A percentile compares a stretch with the other conserved stretches of the same genome.
Evolutionary conservation across 225 moss, liverwort and hornwort genomes (phyloP).

Genomic region (Antitrichia curtipendula): DNA sequence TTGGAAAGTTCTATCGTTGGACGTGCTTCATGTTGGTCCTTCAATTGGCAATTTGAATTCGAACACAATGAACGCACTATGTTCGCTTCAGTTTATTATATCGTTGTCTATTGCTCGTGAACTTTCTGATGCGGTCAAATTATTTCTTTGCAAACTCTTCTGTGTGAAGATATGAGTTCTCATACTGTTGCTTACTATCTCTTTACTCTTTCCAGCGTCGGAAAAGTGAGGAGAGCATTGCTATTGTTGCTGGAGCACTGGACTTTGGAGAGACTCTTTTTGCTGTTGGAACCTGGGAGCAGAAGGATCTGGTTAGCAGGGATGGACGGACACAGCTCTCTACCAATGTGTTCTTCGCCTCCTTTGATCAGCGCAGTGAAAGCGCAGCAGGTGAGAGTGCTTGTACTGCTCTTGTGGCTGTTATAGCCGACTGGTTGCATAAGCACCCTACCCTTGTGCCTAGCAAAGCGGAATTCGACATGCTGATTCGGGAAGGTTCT

Average conservation of each 20-base stretch:
- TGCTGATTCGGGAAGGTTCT: conserved; percentile 93
- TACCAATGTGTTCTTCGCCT: conserved; percentile 81
- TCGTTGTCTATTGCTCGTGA: neutral
- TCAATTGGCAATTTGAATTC: neutral
- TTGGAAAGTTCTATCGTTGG: neutral
- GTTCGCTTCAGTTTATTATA: neutral
- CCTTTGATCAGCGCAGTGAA: conserved; percentile 98
- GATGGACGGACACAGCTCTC: conserved; percentile 69
- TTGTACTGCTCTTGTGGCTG: conserved; percentile 89
- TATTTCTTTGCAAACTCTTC: neutral
- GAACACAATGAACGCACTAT: neutral
- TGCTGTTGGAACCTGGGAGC: conserved; percentile 87
- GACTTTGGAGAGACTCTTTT: conserved; percentile 89
- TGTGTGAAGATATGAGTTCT: neutral
- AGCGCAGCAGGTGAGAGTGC: conserved; percentile 98
- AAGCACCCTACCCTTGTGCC: conserved; percentile 82
- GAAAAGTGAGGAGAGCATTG: conserved; percentile 24
- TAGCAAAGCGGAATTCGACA: conserved; percentile 96
- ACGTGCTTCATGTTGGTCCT: neutral
- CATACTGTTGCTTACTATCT: neutral
- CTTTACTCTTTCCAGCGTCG: conserved; percentile 13
- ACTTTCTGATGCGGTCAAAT: neutral
- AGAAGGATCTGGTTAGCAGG: conserved; percentile 71
- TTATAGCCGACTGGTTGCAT: conserved; percentile 90
- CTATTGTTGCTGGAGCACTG: conserved; percentile 38